A percentile compares a stretch with the other conserved stretches of the same genome.
Evolutionary conservation across 179 eudicot genomes (phyloP).

Genomic region (Amaranthus tricolor): DNA sequence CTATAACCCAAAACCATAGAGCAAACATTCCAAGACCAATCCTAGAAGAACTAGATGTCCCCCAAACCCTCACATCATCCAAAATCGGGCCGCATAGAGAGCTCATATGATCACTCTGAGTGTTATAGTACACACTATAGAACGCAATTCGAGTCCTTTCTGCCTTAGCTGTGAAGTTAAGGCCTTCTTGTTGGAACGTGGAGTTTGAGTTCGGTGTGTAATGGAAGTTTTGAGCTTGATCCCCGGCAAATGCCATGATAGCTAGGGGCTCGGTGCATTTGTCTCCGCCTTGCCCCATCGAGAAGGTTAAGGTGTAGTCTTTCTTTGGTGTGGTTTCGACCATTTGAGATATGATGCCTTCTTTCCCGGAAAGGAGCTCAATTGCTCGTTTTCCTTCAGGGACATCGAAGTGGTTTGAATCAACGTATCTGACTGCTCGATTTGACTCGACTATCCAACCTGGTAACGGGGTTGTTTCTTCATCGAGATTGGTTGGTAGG

Average conservation of each 20-base stretch:
- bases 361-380: conserved; percentile 89
- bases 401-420: conserved; percentile 70
- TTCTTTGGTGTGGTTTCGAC: conserved; percentile 77
- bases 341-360: conserved; percentile 96
- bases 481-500: conserved; percentile 90
- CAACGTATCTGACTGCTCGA: conserved; percentile 85
- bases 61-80: conserved; percentile 82
- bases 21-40: conserved; percentile 22
- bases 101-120: conserved; percentile 88
- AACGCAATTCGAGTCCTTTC: conserved; percentile 89
- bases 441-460: conserved; percentile 97
- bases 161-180: conserved; percentile 88
- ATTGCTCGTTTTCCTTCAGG: conserved; percentile 85
- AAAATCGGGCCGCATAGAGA: conserved; percentile 94
- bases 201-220: conserved; percentile 62
- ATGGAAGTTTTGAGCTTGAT: conserved; percentile 82
- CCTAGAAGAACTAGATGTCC: conserved; percentile 35
- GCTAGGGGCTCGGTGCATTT: conserved; percentile 84
- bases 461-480: conserved; percentile 74
- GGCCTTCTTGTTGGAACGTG: conserved; percentile 46
- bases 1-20: conserved; percentile 25
- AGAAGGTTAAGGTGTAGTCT: conserved; percentile 62
- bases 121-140: conserved; percentile 87
- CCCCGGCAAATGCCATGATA: conserved; percentile 93
- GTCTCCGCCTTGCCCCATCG: conserved; percentile 76